Evolutionary conservation across 169 alveolate species (phyloP).

Genomic region (Plasmodium knowlesi): DNA sequence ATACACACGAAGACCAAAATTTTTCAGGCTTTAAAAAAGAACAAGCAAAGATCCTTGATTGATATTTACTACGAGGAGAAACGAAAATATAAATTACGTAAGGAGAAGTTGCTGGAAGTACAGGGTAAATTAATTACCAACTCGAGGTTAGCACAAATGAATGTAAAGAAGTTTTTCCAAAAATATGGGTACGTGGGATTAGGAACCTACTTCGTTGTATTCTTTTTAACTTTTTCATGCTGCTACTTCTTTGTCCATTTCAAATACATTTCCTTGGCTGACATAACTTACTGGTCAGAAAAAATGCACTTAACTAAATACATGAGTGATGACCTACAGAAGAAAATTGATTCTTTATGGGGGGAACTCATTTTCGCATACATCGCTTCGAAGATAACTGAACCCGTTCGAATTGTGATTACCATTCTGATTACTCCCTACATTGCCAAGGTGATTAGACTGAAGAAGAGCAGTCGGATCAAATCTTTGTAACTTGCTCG

Average conservation of each 20-base stretch:
- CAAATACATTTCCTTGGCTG: constrained; percentile 61
- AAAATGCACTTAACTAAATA: constrained; percentile 65
- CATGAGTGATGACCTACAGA: constrained; percentile 48
- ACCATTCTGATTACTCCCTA: constrained; percentile 66
- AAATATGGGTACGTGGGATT: constrained; percentile 65
- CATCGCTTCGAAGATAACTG: constrained; percentile 57
- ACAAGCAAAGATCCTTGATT: constrained; percentile 21
- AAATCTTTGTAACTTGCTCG: not conserved
- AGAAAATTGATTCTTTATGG: constrained; percentile 72
- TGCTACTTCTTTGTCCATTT: constrained; percentile 59
- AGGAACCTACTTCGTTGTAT: constrained; percentile 47
- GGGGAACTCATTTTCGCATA: constrained; percentile 70
- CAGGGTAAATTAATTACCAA: constrained; percentile 21
- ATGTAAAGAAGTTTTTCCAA: constrained; percentile 44
- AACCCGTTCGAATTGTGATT: constrained; percentile 54
- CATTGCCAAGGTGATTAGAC: constrained; percentile 34
- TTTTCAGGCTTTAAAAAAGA: constrained; percentile 25
- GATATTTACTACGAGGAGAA: constrained; percentile 68
- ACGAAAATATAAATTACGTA: constrained; percentile 61
- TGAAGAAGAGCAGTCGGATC: constrained; percentile 33
- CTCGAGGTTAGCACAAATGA: constrained; percentile 48
- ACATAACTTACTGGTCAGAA: constrained; percentile 41
- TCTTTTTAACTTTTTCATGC: constrained; percentile 27
- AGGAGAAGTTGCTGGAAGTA: constrained; percentile 37
- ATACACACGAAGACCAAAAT: constrained; percentile 41